A percentile compares a stretch with the other conserved stretches of the same genome.
Conservation (phyloP, 2,329 filamentous ascomycete genomes). For the Cordyceps cicadae region DNA sequence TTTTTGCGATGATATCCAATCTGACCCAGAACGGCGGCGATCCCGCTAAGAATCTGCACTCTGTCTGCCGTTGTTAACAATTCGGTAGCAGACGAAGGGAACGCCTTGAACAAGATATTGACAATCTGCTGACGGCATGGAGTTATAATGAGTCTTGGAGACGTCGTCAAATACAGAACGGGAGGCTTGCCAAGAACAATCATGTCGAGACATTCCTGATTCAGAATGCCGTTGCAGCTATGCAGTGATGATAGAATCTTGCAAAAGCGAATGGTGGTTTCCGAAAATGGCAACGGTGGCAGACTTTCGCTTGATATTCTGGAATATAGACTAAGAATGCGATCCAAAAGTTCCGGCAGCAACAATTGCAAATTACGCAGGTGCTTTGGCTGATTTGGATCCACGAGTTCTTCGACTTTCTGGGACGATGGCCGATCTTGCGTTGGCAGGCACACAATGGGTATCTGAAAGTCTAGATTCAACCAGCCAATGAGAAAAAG, state of each 20-base stretch:
- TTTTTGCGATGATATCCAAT: constrained; percentile 83
- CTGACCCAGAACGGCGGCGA: constrained; percentile 74
- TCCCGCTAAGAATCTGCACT: constrained; percentile 72
- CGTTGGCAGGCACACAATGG: constrained; percentile 43
- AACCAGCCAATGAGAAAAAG: constrained; percentile 79
- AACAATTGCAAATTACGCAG: constrained; percentile 47
- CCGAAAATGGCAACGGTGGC: constrained; percentile 62
- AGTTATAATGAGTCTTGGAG: constrained; percentile 46
- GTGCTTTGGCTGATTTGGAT: constrained; percentile 42
- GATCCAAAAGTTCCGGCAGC: constrained; percentile 66
- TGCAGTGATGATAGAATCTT: constrained; percentile 63
- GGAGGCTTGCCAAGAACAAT: constrained; percentile 56
- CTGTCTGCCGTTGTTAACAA: constrained; percentile 65
- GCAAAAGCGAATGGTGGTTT: constrained; percentile 64
- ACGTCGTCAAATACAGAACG: constrained; percentile 39
- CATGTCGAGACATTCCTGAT: constrained; percentile 51
- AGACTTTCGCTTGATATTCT: constrained; percentile 62
- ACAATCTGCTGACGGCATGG: constrained; percentile 57
- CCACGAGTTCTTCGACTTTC: constrained; percentile 22
- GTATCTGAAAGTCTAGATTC: constrained; percentile 74
- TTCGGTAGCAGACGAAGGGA: constrained; percentile 59
- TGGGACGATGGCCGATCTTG: constrained; percentile 36
- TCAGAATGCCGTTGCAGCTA: constrained; percentile 54
- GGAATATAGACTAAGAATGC: constrained; percentile 65
- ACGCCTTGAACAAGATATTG: constrained; percentile 57